These are phyloP conservation scores for Yarrowia sp. DNA, from an alignment of 805 yeast genomes.

Conservation along the genomic window DNA sequence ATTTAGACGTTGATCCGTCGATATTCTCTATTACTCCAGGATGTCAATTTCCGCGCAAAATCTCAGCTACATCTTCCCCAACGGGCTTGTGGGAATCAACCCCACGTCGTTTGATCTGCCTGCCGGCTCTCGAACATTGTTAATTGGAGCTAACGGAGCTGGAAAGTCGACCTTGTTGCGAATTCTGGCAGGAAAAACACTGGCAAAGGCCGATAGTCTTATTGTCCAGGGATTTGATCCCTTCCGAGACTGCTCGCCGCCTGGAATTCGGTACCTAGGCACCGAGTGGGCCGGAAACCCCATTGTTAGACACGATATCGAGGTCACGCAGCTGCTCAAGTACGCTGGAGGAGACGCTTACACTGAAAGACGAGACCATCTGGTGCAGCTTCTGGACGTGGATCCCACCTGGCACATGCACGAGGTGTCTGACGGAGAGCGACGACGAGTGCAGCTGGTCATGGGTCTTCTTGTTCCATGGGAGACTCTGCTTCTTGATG, in stretches of 20 bases:
- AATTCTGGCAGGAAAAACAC: conserved; percentile 88
- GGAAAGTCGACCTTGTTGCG: conserved; percentile 90
- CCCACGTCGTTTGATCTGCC: conserved; percentile 67
- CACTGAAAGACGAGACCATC: conserved; percentile 75
- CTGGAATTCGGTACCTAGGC: conserved; percentile 75
- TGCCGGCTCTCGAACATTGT: conserved; percentile 74
- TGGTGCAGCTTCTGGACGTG: conserved; percentile 80
- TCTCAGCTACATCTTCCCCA: conserved; percentile 73
- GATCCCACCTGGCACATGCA: conserved; percentile 93
- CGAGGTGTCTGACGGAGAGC: conserved; percentile 89
- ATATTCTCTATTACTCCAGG: not conserved
- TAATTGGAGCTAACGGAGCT: conserved; percentile 96
- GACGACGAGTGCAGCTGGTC: conserved; percentile 89
- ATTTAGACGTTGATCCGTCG: not conserved
- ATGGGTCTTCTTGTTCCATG: conserved; percentile 95
- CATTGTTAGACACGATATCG: conserved; percentile 87
- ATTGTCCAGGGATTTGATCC: conserved; percentile 87
- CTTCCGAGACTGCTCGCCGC: conserved; percentile 62
- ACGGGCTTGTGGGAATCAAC: conserved; percentile 68
- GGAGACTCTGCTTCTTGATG: conserved; percentile 86
- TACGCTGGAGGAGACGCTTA: conserved; percentile 83
- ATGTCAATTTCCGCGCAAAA: conserved; percentile 61
- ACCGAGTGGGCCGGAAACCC: conserved; percentile 98
- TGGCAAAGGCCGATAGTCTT: conserved; percentile 75
- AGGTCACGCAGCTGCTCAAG: conserved; percentile 76